Percentiles rank a stretch among this genome's conserved stretches.
phyloP scores from a whole-genome alignment of 108 stramenopile genomes.

The Mediolabrus comicus region DNA sequence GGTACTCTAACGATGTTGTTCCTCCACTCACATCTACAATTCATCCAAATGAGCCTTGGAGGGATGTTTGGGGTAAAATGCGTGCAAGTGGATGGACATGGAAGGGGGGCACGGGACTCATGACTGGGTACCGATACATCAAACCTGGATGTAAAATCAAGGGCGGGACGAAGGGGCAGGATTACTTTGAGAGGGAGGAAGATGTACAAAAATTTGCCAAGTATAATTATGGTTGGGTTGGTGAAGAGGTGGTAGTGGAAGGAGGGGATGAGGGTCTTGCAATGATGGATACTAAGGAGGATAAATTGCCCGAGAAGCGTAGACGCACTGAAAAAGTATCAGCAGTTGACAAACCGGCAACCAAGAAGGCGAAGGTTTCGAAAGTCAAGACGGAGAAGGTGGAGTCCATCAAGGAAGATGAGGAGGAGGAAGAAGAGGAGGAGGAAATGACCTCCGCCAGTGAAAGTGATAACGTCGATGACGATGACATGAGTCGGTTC shows the following conservation, averaged over 20 bases:
- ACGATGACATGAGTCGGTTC: conserved; percentile 2
- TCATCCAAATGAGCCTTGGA: conserved; percentile 23
- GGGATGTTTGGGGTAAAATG: conserved; percentile 27
- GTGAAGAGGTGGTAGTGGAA: not conserved
- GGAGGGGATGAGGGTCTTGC: not conserved
- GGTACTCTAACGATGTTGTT: conserved; percentile 1
- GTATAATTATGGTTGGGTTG: conserved; percentile 38
- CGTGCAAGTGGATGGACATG: conserved; percentile 33
- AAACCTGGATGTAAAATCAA: conserved; percentile 26
- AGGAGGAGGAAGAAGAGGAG: not conserved
- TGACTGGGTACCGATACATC: conserved; percentile 43
- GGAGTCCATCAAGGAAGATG: not conserved
- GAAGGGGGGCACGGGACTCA: conserved; percentile 31
- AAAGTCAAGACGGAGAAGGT: not conserved
- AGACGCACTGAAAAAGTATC: not conserved
- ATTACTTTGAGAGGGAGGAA: conserved; percentile 25
- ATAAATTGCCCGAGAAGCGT: not conserved
- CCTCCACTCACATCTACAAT: conserved; percentile 8
- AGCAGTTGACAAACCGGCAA: not conserved
- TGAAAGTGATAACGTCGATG: not conserved
- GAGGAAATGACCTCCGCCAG: not conserved
- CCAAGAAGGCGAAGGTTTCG: conserved; percentile 3
- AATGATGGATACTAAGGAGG: not conserved
- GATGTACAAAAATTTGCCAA: conserved; percentile 38
- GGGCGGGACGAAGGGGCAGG: conserved; percentile 25